These are phyloP conservation scores for Apiospora sp. DNA, from an alignment of 2,329 filamentous ascomycete species.

Conservation along the genomic window DNA sequence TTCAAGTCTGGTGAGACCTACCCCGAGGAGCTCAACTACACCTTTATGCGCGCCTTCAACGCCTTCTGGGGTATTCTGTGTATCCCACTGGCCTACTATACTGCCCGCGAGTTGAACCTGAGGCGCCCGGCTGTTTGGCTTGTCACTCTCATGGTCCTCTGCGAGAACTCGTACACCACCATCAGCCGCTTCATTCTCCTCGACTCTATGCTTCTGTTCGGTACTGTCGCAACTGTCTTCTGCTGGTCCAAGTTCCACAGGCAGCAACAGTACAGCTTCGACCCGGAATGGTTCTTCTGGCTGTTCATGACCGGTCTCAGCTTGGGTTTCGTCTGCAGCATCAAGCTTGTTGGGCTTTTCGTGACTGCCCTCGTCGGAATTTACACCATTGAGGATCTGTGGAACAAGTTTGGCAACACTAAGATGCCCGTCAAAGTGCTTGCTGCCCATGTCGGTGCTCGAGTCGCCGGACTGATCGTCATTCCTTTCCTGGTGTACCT, in stretches of 20 bases:
- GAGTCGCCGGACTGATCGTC: conserved; percentile 86
- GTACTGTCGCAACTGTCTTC: conserved; percentile 96
- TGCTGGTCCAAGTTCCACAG: conserved; percentile 98
- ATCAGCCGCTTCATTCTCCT: conserved; percentile 98
- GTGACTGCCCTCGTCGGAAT: conserved; percentile 93
- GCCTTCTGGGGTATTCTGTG: conserved; percentile 92
- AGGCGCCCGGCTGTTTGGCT: conserved; percentile 90
- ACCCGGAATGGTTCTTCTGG: conserved; percentile 93
- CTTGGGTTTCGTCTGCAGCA: conserved; percentile 97
- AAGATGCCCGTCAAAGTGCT: conserved; percentile 78
- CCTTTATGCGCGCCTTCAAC: conserved; percentile 98
- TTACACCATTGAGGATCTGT: conserved; percentile 95
- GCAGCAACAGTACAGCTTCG: conserved; percentile 85
- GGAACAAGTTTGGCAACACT: conserved; percentile 95
- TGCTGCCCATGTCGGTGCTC: conserved; percentile 78
- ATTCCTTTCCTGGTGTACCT: conserved; percentile 92
- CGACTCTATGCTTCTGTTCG: conserved; percentile 98
- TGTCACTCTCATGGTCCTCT: conserved; percentile 94
- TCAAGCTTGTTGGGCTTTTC: conserved; percentile 98
- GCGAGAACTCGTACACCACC: conserved; percentile 98
- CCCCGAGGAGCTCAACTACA: conserved; percentile 92
- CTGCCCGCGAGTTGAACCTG: conserved; percentile 88
- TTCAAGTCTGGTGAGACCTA: conserved; percentile 99
- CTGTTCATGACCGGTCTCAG: conserved; percentile 91
- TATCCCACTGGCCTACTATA: conserved; percentile 94